Conservation (phyloP, 345 rosid genomes). For the Luvunga scandens region DNA sequence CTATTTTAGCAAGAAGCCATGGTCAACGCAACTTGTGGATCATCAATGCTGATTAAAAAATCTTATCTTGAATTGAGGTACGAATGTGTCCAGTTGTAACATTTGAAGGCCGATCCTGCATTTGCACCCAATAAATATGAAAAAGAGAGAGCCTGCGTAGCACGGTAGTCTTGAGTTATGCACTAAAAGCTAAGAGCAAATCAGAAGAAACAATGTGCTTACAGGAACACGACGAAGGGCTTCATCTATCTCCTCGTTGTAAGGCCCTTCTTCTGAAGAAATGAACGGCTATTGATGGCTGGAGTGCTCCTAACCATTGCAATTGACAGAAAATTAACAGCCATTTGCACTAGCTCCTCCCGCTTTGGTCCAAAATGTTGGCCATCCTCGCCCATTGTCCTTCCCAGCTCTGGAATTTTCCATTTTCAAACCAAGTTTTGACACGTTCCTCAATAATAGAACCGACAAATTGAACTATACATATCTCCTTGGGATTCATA, state of each 20-base stretch:
- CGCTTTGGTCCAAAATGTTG: constrained; percentile 10
- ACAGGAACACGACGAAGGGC: constrained; percentile 30
- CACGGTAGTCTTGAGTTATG: neutral
- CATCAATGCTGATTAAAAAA: too few species aligned
- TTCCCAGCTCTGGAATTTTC: neutral
- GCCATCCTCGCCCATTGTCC: neutral
- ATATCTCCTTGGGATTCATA: too few species aligned
- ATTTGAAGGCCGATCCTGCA: too few species aligned
- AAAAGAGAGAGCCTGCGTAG: too few species aligned
- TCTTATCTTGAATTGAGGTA: too few species aligned
- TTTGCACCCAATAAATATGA: too few species aligned
- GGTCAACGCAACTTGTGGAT: too few species aligned
- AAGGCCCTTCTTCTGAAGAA: constrained; percentile 35
- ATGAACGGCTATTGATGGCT: neutral
- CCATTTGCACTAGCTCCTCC: constrained; percentile 32
- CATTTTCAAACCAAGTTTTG: neutral
- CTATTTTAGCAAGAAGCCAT: too few species aligned
- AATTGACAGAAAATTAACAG: constrained; percentile 28
- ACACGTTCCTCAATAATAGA: neutral
- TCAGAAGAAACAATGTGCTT: constrained; percentile 12
- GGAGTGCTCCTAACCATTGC: neutral
- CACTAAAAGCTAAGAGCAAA: neutral
- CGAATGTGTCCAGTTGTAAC: too few species aligned
- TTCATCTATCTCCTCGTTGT: constrained; percentile 26
- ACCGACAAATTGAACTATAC: neutral